A percentile compares a stretch with the other conserved stretches of the same genome.
These are phyloP conservation scores for Colletotrichum lindemuthianum DNA, from an alignment of 2,329 filamentous ascomycete species.

Conservation along the genomic window DNA sequence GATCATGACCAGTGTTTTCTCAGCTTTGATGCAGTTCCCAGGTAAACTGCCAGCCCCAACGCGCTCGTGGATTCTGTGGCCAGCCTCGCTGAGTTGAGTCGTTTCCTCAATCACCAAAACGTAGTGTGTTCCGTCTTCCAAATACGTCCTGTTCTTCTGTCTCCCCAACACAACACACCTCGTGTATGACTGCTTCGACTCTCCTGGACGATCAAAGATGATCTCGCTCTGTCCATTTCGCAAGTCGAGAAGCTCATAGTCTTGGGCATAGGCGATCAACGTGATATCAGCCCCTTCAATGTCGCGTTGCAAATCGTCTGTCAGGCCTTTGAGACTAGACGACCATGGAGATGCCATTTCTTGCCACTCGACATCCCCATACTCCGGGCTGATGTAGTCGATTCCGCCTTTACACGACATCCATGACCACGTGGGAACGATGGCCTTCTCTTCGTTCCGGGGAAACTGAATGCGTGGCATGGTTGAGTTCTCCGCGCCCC, in stretches of 20 bases:
- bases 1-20: neutral
- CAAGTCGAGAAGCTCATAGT: neutral
- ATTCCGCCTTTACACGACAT: constrained; percentile 46
- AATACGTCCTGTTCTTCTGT: neutral
- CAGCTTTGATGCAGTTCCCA: neutral
- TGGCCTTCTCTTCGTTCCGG: neutral
- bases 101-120: neutral
- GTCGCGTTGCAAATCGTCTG: neutral
- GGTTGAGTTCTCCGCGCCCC: too few relatives aligned
- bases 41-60: neutral
- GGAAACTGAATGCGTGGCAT: neutral
- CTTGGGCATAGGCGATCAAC: neutral
- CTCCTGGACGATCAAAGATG: neutral
- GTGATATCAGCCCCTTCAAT: neutral
- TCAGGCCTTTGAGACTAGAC: neutral
- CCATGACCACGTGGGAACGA: constrained; percentile 48
- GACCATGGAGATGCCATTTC: constrained; percentile 7
- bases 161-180: neutral
- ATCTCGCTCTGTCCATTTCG: neutral
- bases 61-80: neutral
- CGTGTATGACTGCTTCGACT: neutral
- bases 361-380: constrained; percentile 33
- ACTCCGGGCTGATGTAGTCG: constrained; percentile 39
- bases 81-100: neutral
- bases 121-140: neutral